Conservation (phyloP, 306 rosid species). For the Dalbergia cochinchinensis region DNA sequence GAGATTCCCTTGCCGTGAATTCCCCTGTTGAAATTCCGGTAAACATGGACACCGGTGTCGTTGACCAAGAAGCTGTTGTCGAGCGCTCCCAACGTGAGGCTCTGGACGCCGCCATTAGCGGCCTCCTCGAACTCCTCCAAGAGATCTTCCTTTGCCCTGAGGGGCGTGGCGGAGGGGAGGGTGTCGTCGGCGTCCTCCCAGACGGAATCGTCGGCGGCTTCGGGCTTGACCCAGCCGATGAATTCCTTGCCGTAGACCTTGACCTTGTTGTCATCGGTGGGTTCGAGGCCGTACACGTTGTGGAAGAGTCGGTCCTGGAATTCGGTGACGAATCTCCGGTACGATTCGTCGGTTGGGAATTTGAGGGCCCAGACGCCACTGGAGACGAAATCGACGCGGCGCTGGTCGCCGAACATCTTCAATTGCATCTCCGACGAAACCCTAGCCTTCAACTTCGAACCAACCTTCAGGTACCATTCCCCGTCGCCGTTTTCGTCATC, state of each 20-base stretch:
- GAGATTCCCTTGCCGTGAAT: slow-evolving; percentile 87
- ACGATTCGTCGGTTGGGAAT: slow-evolving; percentile 70
- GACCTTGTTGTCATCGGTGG: slow-evolving; percentile 81
- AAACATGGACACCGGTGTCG: slow-evolving; percentile 79
- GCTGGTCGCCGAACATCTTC: slow-evolving; percentile 89
- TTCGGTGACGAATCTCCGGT: slow-evolving; percentile 73
- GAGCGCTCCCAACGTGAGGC: slow-evolving; percentile 81
- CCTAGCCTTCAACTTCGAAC: slow-evolving; percentile 73
- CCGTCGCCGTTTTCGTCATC: slow-evolving; percentile 15
- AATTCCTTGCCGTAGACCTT: slow-evolving; percentile 90
- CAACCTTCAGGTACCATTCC: slow-evolving; percentile 67
- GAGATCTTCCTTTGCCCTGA: slow-evolving; percentile 56
- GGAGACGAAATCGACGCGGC: slow-evolving; percentile 83
- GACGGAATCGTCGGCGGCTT: slow-evolving; percentile 82
- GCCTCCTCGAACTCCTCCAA: slow-evolving; percentile 90
- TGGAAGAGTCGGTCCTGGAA: slow-evolving; percentile 78
- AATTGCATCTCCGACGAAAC: slow-evolving; percentile 84
- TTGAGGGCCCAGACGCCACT: slow-evolving; percentile 91
- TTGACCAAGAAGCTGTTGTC: slow-evolving; percentile 88
- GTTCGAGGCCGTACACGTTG: slow-evolving; percentile 68
- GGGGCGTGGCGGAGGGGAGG: slow-evolving; percentile 40
- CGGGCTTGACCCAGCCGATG: slow-evolving; percentile 88
- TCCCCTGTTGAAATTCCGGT: slow-evolving; percentile 70
- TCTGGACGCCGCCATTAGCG: slow-evolving; percentile 82
- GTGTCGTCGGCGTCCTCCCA: slow-evolving; percentile 80